phyloP scores from a whole-genome alignment of 306 rosid species.

The Pterocarpus macrocarpus region DNA sequence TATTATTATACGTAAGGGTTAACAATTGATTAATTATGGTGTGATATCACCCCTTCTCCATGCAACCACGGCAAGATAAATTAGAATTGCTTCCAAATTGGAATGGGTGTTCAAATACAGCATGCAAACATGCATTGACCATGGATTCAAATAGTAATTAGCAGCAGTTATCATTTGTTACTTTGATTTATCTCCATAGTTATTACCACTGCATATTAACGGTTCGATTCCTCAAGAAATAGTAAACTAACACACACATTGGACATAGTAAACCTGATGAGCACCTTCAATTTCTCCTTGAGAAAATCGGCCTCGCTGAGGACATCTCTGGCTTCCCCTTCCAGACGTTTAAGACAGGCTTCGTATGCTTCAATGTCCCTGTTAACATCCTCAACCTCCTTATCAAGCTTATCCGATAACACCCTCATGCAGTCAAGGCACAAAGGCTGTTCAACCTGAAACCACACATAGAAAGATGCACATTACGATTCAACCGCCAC shows the following conservation, averaged over 20 bases:
- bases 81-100: constrained; percentile 17
- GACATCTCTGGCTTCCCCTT: constrained; percentile 81
- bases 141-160: constrained; percentile 18
- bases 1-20: constrained; percentile 11
- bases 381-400: constrained; percentile 92
- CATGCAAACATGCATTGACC: constrained; percentile 10
- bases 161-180: not conserved
- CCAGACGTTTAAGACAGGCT: constrained; percentile 89
- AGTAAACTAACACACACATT: constrained; percentile 31
- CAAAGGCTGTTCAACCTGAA: constrained; percentile 95
- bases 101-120: constrained; percentile 15
- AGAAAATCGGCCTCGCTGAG: constrained; percentile 94
- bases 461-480: constrained; percentile 33
- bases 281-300: constrained; percentile 91
- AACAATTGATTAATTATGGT: not conserved
- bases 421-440: constrained; percentile 98
- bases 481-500: not conserved
- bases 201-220: not conserved
- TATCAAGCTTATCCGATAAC: constrained; percentile 91
- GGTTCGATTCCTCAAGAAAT: constrained; percentile 26
- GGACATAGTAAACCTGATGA: constrained; percentile 38
- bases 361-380: constrained; percentile 90
- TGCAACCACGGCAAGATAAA: constrained; percentile 15
- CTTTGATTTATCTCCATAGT: constrained; percentile 27
- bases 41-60: constrained; percentile 2